Percentiles rank a stretch among this genome's conserved stretches.
Conservation (phyloP, 2,329 filamentous ascomycete species). For the Claviceps sp. region DNA sequence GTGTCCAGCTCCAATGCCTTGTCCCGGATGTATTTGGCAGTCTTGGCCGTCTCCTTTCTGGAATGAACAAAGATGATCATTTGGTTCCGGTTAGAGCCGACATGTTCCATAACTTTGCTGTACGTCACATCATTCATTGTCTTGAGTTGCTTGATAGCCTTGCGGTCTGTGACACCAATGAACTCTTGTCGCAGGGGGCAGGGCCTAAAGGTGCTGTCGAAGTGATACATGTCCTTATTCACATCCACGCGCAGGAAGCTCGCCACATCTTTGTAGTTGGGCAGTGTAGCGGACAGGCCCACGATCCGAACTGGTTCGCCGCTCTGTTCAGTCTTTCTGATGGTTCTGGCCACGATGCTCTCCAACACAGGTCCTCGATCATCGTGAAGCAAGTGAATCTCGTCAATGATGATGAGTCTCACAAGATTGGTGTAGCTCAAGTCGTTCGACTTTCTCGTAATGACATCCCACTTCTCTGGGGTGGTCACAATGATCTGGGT, state of each 20-base stretch:
- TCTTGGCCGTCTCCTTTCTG: conserved; percentile 95
- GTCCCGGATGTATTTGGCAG: conserved; percentile 88
- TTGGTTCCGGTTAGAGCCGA: conserved; percentile 83
- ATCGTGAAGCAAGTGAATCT: conserved; percentile 95
- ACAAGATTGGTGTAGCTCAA: conserved; percentile 96
- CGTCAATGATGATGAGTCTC: conserved; percentile 88
- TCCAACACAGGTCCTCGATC: conserved; percentile 93
- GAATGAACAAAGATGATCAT: conserved; percentile 99
- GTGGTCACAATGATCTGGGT: conserved; percentile 98
- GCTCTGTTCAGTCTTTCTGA: conserved; percentile 85
- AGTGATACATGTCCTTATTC: conserved; percentile 82
- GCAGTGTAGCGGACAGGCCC: conserved; percentile 85
- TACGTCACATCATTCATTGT: conserved; percentile 99
- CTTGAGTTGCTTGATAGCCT: conserved; percentile 96
- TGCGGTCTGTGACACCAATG: conserved; percentile 92
- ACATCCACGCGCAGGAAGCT: conserved; percentile 87
- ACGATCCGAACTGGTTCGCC: conserved; percentile 85
- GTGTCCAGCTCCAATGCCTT: conserved; percentile 96
- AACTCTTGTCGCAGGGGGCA: conserved; percentile 95
- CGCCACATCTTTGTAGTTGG: conserved; percentile 92
- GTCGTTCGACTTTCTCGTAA: conserved; percentile 94
- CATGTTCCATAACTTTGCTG: conserved; percentile 92
- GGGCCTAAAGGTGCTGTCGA: conserved; percentile 85
- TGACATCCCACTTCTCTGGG: conserved; percentile 98
- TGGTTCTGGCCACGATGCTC: conserved; percentile 90